Conservation (phyloP, 768 basidiomycete genomes). For the Mycena rosella region DNA sequence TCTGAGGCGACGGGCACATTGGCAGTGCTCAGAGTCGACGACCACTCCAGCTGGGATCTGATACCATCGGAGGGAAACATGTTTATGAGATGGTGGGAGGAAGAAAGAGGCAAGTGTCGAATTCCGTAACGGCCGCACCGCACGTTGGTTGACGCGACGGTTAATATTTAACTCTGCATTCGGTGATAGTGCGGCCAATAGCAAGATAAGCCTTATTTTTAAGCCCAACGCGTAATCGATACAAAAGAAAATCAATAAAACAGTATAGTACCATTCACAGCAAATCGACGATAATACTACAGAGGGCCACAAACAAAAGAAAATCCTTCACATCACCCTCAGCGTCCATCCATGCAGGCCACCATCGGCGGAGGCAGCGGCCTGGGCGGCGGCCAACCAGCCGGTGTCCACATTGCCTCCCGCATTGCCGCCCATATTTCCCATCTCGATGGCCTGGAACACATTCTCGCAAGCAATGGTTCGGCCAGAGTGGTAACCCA, state of each 20-base stretch:
- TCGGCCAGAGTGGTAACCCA: slow-evolving; percentile 90
- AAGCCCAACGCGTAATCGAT: too few species aligned
- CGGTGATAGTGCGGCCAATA: slow-evolving; percentile 19
- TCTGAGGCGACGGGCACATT: slow-evolving; percentile 79
- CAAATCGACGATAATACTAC: slow-evolving; percentile 55
- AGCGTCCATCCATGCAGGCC: slow-evolving; percentile 84
- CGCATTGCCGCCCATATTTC: slow-evolving; percentile 60
- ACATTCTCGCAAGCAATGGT: slow-evolving; percentile 87
- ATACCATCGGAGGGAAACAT: slow-evolving; percentile 73
- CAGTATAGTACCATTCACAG: slow-evolving; percentile 49
- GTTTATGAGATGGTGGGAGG: slow-evolving; percentile 41
- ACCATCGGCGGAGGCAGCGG: slow-evolving; percentile 73
- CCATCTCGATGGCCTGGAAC: slow-evolving; percentile 77
- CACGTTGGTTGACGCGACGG: slow-evolving; percentile 29
- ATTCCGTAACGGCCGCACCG: slow-evolving; percentile 17
- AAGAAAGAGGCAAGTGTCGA: slow-evolving; percentile 41
- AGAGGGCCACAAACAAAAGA: slow-evolving; percentile 36
- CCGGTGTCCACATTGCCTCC: slow-evolving; percentile 66
- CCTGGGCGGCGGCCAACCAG: slow-evolving; percentile 84
- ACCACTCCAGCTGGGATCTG: slow-evolving; percentile 94
- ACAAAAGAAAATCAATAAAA: slow-evolving; percentile 38
- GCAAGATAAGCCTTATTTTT: too few species aligned
- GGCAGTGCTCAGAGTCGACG: slow-evolving; percentile 81
- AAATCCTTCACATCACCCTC: slow-evolving; percentile 72
- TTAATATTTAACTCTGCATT: slow-evolving; percentile 11